phyloP scores from a whole-genome alignment of 164 flowering plant genomes.

The Kingdonia uniflora region DNA sequence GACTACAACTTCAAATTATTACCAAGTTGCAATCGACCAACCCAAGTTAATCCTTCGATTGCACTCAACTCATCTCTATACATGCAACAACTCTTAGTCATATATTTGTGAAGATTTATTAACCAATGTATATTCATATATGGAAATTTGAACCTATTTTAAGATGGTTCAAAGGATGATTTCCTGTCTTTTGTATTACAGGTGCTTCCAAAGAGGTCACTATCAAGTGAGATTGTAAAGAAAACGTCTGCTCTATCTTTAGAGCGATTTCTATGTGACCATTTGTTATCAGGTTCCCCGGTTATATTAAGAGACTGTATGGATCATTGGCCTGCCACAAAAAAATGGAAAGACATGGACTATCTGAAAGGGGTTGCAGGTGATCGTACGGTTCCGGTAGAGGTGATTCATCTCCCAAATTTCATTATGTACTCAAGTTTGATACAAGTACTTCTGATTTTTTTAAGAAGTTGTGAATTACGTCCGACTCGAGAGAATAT shows the following conservation, averaged over 20 bases:
- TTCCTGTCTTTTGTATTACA: conserved; percentile 14
- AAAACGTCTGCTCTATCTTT: conserved; percentile 60
- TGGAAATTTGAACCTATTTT: background rate
- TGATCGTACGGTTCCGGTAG: conserved; percentile 89
- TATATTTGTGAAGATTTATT: no score
- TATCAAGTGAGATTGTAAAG: conserved; percentile 45
- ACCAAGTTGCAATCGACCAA: no score
- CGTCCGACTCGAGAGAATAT: background rate
- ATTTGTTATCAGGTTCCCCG: conserved; percentile 61
- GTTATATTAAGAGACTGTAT: conserved; percentile 74
- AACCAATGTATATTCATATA: background rate
- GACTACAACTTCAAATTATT: no score
- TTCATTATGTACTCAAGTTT: background rate
- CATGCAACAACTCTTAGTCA: background rate
- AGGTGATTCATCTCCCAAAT: conserved; percentile 42
- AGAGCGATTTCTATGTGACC: conserved; percentile 72
- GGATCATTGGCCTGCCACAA: conserved; percentile 84
- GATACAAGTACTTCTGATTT: no score
- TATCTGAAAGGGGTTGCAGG: conserved; percentile 82
- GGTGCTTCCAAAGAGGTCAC: conserved; percentile 54
- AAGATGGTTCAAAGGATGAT: background rate
- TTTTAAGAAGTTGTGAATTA: background rate
- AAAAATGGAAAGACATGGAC: conserved; percentile 74
- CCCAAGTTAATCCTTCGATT: no score
- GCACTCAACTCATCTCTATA: no score